These are phyloP conservation scores for Clonostachys chloroleuca DNA, from an alignment of 2,329 filamentous ascomycete species.

Conservation along the genomic window DNA sequence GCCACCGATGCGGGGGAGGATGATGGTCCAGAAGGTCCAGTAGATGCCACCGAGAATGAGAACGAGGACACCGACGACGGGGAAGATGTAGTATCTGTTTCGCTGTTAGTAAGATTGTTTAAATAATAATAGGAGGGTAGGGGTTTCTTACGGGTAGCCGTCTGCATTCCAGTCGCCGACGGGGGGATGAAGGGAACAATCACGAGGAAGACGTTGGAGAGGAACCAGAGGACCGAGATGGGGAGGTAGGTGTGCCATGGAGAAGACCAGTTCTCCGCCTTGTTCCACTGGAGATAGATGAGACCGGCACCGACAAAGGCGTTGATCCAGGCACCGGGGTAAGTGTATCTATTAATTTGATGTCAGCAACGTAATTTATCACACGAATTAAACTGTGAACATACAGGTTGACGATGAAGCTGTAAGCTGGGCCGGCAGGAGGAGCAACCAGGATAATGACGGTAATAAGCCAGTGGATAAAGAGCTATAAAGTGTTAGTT, in stretches of 20 bases:
- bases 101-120: too few relatives aligned
- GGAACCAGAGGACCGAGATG: constrained; percentile 39
- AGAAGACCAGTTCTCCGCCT: constrained; percentile 46
- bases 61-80: constrained; percentile 47
- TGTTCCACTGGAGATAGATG: constrained; percentile 44
- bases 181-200: constrained; percentile 53
- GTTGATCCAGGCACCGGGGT: constrained; percentile 50
- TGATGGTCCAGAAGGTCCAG: constrained; percentile 47
- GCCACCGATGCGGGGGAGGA: constrained; percentile 42
- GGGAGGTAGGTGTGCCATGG: constrained; percentile 47
- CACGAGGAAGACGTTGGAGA: constrained; percentile 47
- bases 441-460: constrained; percentile 62
- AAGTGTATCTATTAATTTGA: constrained; percentile 29
- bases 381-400: background rate
- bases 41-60: constrained; percentile 45
- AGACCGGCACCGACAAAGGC: constrained; percentile 44
- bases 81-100: constrained; percentile 44
- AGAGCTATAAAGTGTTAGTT: constrained; percentile 28
- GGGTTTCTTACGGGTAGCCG: constrained; percentile 31
- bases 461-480: constrained; percentile 63
- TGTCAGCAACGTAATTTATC: too few relatives aligned
- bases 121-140: too few relatives aligned
- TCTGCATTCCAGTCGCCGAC: constrained; percentile 38
- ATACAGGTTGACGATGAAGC: constrained; percentile 57
- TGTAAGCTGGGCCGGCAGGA: constrained; percentile 64